Percentiles rank a stretch among this genome's conserved stretches.
Evolutionary conservation across 176 grass and related monocot genomes (phyloP).

Genomic region (Triticum timopheevii): DNA sequence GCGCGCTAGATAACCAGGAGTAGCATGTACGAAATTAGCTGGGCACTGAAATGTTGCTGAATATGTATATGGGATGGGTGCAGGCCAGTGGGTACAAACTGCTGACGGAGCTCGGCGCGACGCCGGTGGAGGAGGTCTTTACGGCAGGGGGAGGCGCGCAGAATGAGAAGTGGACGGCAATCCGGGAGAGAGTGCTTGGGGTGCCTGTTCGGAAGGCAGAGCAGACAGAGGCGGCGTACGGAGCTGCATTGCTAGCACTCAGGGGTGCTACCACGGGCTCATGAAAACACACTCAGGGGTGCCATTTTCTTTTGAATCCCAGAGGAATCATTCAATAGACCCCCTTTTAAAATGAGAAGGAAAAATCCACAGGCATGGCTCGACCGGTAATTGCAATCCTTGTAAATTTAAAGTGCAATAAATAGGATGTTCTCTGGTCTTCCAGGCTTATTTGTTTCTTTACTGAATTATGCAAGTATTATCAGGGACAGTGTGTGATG

Average conservation of each 20-base stretch:
- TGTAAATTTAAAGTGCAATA: not conserved
- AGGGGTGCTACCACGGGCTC: conserved; percentile 32
- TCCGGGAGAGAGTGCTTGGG: conserved; percentile 68
- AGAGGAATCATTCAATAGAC: not conserved
- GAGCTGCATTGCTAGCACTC: conserved; percentile 66
- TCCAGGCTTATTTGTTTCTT: not conserved
- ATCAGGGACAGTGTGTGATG: not conserved
- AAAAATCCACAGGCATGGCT: not conserved
- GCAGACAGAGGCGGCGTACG: conserved; percentile 75
- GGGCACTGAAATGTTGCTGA: not conserved
- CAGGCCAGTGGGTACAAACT: conserved; percentile 64
- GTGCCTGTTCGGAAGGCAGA: conserved; percentile 55
- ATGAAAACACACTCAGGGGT: not conserved
- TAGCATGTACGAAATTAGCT: not conserved
- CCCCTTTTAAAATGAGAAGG: not conserved
- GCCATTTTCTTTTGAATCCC: not conserved
- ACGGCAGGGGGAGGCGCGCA: conserved; percentile 68
- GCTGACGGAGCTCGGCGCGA: conserved; percentile 58
- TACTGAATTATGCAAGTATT: not conserved
- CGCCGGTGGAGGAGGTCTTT: conserved; percentile 57
- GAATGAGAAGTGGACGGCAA: conserved; percentile 63
- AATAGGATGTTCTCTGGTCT: not conserved
- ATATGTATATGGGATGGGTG: not conserved
- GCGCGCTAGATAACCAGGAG: too few species aligned
- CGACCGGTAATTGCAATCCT: not conserved